Evolutionary conservation across 176 grass and related monocot species (phyloP).

Genomic region (Microstegium vimineum): DNA sequence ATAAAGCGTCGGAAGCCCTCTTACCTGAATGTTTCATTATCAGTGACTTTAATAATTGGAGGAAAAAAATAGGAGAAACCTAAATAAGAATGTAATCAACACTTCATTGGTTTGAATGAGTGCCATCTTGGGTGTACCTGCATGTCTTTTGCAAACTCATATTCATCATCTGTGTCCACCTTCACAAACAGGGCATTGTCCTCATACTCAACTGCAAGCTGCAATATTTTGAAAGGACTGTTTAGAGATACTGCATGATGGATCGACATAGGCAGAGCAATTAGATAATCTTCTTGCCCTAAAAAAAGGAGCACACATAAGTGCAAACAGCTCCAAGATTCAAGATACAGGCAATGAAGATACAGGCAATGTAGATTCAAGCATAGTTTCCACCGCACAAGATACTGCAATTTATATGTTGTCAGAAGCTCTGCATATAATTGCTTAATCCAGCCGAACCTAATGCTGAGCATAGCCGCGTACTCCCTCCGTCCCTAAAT

Average conservation of each 20-base stretch:
- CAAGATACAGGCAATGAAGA: too few species aligned
- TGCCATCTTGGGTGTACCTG: conserved; percentile 47
- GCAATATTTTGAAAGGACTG: conserved; percentile 20
- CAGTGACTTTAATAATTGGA: not conserved
- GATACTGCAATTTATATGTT: too few species aligned
- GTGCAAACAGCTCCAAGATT: not conserved
- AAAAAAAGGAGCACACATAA: not conserved
- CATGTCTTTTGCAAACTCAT: conserved; percentile 91
- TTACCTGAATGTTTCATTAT: conserved; percentile 43
- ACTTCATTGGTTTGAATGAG: not conserved
- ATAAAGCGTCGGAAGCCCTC: conserved; percentile 76
- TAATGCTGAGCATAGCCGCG: not conserved
- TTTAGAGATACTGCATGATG: not conserved
- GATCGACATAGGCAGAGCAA: not conserved
- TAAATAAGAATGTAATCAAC: not conserved
- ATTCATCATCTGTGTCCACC: conserved; percentile 75
- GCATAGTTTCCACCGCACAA: too few species aligned
- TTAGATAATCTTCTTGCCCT: not conserved
- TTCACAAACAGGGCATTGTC: conserved; percentile 70
- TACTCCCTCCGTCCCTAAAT: too few species aligned
- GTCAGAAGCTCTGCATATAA: not conserved
- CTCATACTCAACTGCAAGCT: conserved; percentile 86
- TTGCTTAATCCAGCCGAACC: not conserved
- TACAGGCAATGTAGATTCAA: too few species aligned
- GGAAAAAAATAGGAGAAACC: not conserved